Evolutionary conservation across 192 early-diverging fungal genomes (phyloP), one percentile per base, ranked within the genome.

Genomic region (Entomortierella lignicola): DNA sequence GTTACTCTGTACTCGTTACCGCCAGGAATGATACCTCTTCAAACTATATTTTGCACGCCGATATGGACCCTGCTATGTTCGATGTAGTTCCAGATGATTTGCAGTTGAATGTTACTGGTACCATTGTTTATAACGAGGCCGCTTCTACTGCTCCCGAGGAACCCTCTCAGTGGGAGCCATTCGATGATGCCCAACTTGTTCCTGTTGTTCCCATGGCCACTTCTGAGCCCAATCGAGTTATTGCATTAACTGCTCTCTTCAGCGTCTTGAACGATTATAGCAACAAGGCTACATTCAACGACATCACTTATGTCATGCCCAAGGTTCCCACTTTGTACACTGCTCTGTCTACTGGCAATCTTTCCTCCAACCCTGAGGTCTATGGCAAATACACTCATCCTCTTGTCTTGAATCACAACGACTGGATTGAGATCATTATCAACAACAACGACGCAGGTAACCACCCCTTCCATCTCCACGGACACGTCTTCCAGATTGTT

Each of bases 391-490:
- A 90, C 82, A 85, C 90, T 15, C 85, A 89, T 39, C 80, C 92
- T 5, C 80, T 84, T 53, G 81, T 94, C 21, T 53, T 93, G n/a
- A 71, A 88, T 23, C 86, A 94, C 61, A 60, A 90, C 80, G 65
- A 91, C 17, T 85, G 87, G 39, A 66, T 93, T 34, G 87, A 96
- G 81, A 77, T 95, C 47, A 83, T 92, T 20, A 82, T 96, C 63
- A 89, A 86, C 73, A 97, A 97, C 82, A 70, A 77, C 32, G 94
- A 96, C 63, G 73, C 84, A 20, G 93, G 91, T 64, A 82, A 69
- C 58, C 95, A 97, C 52, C 79, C 88, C 66, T 88, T 96, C 86
- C 95, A 97, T 82, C 80, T 95, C 23, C 95, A 97, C 73, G 94
- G 94, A 7, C 92, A 95, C 77, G 80, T 81, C 13, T 95, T 95